Conservation (phyloP, 2,329 filamentous ascomycete genomes). For the Talaromyces sp. region DNA sequence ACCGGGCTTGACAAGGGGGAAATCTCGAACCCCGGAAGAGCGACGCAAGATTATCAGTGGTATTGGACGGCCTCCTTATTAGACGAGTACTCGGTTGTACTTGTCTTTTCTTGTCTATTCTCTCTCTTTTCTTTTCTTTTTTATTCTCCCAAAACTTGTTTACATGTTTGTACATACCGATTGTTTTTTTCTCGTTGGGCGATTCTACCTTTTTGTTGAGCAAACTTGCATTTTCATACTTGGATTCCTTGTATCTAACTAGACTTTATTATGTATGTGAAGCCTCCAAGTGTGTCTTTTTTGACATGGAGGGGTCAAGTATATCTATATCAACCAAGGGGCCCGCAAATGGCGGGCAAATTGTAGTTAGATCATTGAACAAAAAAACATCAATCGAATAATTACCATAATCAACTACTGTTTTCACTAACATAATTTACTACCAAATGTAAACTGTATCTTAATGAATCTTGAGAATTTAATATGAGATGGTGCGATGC, state of each 20-base stretch:
- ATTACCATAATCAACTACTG: not conserved
- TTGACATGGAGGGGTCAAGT: not conserved
- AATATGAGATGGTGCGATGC: no score
- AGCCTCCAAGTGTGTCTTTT: not conserved
- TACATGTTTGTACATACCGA: not conserved
- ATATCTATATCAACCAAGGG: not conserved
- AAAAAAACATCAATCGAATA: not conserved
- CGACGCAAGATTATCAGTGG: constrained; percentile 9
- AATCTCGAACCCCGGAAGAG: not conserved
- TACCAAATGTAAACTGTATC: no score
- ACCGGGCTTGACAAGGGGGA: not conserved
- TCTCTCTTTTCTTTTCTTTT: not conserved
- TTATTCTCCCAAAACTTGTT: not conserved
- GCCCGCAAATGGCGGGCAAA: not conserved
- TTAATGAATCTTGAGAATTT: no score
- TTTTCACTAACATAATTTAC: no score
- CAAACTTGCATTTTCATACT: not conserved
- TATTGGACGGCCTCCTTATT: constrained; percentile 21
- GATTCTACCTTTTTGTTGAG: not conserved
- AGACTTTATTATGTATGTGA: not conserved
- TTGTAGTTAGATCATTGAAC: not conserved
- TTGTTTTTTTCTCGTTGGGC: not conserved
- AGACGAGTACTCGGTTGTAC: not conserved
- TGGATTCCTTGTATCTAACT: not conserved
- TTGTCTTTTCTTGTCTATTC: not conserved